Evolutionary conservation across 768 basidiomycete species (phyloP).

Genomic region (Sistotremastrum suecicum): DNA sequence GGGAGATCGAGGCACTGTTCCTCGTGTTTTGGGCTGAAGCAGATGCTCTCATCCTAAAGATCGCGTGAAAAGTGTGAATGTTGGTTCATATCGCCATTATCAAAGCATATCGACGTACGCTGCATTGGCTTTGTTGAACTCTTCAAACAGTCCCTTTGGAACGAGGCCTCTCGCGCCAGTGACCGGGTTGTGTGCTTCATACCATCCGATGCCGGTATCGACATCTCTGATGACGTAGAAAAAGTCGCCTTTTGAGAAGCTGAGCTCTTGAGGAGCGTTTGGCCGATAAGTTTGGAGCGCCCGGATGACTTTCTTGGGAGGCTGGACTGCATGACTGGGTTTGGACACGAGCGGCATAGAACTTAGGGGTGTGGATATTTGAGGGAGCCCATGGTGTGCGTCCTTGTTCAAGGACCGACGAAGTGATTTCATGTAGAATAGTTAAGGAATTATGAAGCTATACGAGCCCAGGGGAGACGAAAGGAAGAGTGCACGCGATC

Average conservation of each 20-base stretch:
- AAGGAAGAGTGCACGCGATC: no score
- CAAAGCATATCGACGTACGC: constrained; percentile 29
- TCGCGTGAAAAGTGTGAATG: constrained; percentile 29
- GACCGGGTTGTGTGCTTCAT: constrained; percentile 90
- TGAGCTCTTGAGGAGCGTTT: constrained; percentile 68
- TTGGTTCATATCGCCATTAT: constrained; percentile 13
- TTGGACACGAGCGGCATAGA: constrained; percentile 57
- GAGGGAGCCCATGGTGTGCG: constrained; percentile 30
- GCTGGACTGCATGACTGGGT: constrained; percentile 54
- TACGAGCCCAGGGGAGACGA: constrained; percentile 12
- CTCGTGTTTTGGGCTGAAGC: neutral
- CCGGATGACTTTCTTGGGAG: constrained; percentile 92
- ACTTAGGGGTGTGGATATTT: constrained; percentile 51
- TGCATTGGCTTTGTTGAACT: constrained; percentile 62
- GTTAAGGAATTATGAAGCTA: neutral
- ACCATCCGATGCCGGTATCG: constrained; percentile 49
- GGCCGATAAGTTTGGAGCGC: constrained; percentile 57
- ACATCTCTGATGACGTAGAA: constrained; percentile 86
- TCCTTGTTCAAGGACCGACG: constrained; percentile 73
- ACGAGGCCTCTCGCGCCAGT: constrained; percentile 86
- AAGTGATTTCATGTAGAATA: constrained; percentile 57
- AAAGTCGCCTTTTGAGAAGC: constrained; percentile 91
- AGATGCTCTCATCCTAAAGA: constrained; percentile 7
- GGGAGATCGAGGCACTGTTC: constrained; percentile 15
- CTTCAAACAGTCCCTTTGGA: constrained; percentile 77